Evolutionary conservation across 768 basidiomycete genomes (phyloP).

Genomic region (Kwoniella newhampshirensis): DNA sequence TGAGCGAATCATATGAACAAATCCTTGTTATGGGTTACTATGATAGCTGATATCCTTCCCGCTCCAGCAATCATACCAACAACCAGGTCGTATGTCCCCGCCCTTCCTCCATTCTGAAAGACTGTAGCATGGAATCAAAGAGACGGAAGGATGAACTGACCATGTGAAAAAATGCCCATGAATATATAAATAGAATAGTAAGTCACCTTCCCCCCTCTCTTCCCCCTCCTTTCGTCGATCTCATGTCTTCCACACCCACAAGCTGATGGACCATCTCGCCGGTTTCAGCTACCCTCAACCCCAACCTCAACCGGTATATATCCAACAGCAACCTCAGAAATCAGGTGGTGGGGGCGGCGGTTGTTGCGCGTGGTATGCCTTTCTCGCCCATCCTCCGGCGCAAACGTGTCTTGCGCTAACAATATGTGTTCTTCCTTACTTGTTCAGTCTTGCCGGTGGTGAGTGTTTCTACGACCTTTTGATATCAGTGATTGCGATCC

Average conservation of each 20-base stretch:
- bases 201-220: conserved; percentile 7
- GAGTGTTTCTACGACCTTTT: not conserved
- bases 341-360: conserved; percentile 61
- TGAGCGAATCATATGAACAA: not conserved
- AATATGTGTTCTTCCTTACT: too few relatives aligned
- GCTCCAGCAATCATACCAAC: conserved; percentile 37
- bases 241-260: too few relatives aligned
- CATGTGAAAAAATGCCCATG: not conserved
- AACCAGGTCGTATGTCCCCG: conserved; percentile 36
- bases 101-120: not conserved
- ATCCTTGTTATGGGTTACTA: too few relatives aligned
- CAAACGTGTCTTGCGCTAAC: too few relatives aligned
- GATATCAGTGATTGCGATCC: not conserved
- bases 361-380: conserved; percentile 64
- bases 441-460: conserved; percentile 24
- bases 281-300: conserved; percentile 61
- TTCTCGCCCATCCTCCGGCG: too few relatives aligned
- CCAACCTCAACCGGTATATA: conserved; percentile 76
- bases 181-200: conserved; percentile 41
- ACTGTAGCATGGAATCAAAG: too few relatives aligned
- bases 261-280: not conserved
- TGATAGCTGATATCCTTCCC: too few relatives aligned
- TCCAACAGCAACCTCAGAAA: conserved; percentile 59
- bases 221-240: too few relatives aligned
- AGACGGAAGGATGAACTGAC: too few relatives aligned